phyloP scores from a whole-genome alignment of 164 flowering plant genomes.

The Euptelea pleiosperma region DNA sequence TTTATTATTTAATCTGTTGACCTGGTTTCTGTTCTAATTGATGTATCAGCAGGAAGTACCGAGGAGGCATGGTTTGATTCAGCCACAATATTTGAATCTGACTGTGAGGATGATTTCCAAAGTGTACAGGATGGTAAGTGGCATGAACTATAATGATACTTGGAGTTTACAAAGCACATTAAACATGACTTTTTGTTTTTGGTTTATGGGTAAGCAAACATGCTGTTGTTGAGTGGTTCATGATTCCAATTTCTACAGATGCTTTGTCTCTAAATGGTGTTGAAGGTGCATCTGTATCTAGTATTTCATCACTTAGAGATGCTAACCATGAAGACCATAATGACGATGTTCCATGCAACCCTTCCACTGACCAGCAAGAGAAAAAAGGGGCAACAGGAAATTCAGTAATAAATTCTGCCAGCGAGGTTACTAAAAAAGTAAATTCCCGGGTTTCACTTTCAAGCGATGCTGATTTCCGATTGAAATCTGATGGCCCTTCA shows the following conservation, averaged over 20 bases:
- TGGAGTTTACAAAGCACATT: background rate
- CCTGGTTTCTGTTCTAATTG: too few species aligned
- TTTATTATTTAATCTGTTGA: constrained; percentile 4
- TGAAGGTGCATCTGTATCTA: constrained; percentile 43
- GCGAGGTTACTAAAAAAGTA: constrained; percentile 34
- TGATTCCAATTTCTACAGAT: constrained; percentile 40
- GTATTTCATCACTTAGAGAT: constrained; percentile 47
- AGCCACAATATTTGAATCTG: constrained; percentile 63
- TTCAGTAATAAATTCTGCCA: constrained; percentile 37
- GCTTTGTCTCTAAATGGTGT: constrained; percentile 45
- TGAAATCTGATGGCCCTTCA: constrained; percentile 24
- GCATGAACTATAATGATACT: background rate
- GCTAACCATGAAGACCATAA: constrained; percentile 29
- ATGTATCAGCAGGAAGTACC: constrained; percentile 40
- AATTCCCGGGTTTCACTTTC: constrained; percentile 24
- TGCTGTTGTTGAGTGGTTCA: background rate
- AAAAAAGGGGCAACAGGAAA: constrained; percentile 32
- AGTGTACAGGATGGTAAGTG: constrained; percentile 80
- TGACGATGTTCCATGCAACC: constrained; percentile 20
- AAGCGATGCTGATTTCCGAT: constrained; percentile 28
- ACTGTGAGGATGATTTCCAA: constrained; percentile 80
- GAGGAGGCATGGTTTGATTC: constrained; percentile 96
- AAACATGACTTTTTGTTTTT: background rate
- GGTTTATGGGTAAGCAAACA: background rate
- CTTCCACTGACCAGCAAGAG: constrained; percentile 26